Percentiles rank a stretch among this genome's conserved stretches.
These are phyloP conservation scores for Elsinoe arachidis DNA, from an alignment of 2,329 filamentous ascomycete genomes.

Conservation along the genomic window DNA sequence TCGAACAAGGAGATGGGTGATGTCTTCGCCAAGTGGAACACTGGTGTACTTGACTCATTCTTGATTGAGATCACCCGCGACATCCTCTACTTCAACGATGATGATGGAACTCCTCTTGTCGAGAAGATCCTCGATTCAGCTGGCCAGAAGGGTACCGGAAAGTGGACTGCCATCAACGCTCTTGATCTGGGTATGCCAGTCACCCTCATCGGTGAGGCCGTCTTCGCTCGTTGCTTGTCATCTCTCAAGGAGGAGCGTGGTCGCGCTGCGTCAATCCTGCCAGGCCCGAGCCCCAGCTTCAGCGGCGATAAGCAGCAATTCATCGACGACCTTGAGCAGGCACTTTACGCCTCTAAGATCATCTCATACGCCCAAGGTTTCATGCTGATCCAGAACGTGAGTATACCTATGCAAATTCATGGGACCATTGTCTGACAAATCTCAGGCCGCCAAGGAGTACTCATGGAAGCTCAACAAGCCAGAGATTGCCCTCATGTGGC, in stretches of 20 bases:
- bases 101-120: constrained; percentile 79
- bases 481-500: constrained; percentile 99
- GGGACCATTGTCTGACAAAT: constrained; percentile 20
- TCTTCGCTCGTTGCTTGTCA: constrained; percentile 89
- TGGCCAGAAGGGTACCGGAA: constrained; percentile 98
- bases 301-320: constrained; percentile 86
- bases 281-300: constrained; percentile 71
- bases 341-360: constrained; percentile 98
- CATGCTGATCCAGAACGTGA: constrained; percentile 98
- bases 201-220: constrained; percentile 93
- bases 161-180: constrained; percentile 99
- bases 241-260: constrained; percentile 88
- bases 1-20: constrained; percentile 91
- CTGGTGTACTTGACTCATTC: constrained; percentile 96
- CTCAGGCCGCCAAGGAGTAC: constrained; percentile 86
- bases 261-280: constrained; percentile 69
- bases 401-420: constrained; percentile 25
- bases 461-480: constrained; percentile 99
- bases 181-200: constrained; percentile 98
- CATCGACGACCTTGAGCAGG: constrained; percentile 96
- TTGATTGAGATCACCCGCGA: constrained; percentile 98
- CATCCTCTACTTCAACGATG: constrained; percentile 97
- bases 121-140: constrained; percentile 99
- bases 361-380: constrained; percentile 99
- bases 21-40: constrained; percentile 94